Evolutionary conservation across 2,329 filamentous ascomycete genomes (phyloP).

Genomic region (Apiospora saccharicola): DNA sequence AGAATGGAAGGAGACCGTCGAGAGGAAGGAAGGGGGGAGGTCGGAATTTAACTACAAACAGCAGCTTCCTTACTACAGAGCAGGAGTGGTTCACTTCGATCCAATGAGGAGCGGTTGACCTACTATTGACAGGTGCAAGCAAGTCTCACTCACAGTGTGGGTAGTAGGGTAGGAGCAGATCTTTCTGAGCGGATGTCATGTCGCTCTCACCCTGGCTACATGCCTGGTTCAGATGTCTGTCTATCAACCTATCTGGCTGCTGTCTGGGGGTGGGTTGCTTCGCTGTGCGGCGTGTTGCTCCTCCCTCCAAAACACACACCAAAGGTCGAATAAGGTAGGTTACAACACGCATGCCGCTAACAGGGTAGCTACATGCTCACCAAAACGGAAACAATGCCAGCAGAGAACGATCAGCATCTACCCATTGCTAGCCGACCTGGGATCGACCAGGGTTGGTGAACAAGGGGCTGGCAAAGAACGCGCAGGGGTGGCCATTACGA

Average conservation of each 20-base stretch:
- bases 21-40: constrained; percentile 25
- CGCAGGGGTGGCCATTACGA: not conserved
- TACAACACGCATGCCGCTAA: constrained; percentile 17
- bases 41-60: not conserved
- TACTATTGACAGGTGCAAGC: not conserved
- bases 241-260: no score
- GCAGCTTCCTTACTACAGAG: not conserved
- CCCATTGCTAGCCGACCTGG: constrained; percentile 19
- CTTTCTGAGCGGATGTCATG: constrained; percentile 4
- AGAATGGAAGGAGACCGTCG: constrained; percentile 18
- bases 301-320: not conserved
- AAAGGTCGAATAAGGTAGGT: constrained; percentile 17
- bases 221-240: not conserved
- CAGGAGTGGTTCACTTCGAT: not conserved
- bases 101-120: not conserved
- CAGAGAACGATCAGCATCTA: constrained; percentile 18
- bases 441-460: not conserved
- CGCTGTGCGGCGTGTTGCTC: not conserved
- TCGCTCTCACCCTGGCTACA: not conserved
- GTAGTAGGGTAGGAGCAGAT: not conserved
- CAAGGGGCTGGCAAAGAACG: constrained; percentile 11
- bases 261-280: no score
- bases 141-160: constrained; percentile 5
- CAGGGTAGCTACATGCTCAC: not conserved
- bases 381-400: constrained; percentile 8